Conservation (phyloP, 1,139 yeast species). For the Yamadazyma trypodendri region DNA sequence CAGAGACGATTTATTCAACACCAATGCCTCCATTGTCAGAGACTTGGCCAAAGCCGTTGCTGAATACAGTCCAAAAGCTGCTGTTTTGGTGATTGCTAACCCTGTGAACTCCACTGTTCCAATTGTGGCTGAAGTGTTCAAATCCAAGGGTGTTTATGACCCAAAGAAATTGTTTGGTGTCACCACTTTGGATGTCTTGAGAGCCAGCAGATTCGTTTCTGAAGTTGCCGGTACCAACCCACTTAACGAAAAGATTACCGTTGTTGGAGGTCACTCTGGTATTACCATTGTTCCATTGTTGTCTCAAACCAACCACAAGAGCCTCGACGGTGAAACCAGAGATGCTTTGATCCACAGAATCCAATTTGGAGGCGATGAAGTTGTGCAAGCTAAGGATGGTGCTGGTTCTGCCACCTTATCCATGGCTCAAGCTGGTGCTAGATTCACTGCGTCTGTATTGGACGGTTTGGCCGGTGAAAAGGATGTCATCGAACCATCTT, state of each 20-base stretch:
- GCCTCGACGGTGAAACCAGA: conserved; percentile 52
- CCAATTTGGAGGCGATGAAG: conserved; percentile 97
- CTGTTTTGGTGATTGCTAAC: conserved; percentile 79
- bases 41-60: conserved; percentile 83
- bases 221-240: conserved; percentile 58
- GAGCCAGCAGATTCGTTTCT: conserved; percentile 81
- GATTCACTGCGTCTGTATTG: conserved; percentile 64
- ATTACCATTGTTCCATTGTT: conserved; percentile 89
- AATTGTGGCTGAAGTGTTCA: conserved; percentile 82
- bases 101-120: conserved; percentile 97
- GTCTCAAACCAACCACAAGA: conserved; percentile 58
- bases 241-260: conserved; percentile 65
- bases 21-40: conserved; percentile 87
- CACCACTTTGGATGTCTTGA: conserved; percentile 85
- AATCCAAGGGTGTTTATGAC: conserved; percentile 71
- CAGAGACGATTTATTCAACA: conserved; percentile 90
- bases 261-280: conserved; percentile 97
- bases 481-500: conserved; percentile 50
- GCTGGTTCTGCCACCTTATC: conserved; percentile 93
- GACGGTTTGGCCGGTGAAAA: conserved; percentile 53
- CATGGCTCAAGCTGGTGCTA: conserved; percentile 95
- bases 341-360: conserved; percentile 80
- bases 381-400: conserved; percentile 93
- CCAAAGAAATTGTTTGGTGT: conserved; percentile 87
- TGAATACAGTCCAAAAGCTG: conserved; percentile 68